Conservation (phyloP, 2,329 filamentous ascomycete genomes). For the Colletotrichum scovillei region DNA sequence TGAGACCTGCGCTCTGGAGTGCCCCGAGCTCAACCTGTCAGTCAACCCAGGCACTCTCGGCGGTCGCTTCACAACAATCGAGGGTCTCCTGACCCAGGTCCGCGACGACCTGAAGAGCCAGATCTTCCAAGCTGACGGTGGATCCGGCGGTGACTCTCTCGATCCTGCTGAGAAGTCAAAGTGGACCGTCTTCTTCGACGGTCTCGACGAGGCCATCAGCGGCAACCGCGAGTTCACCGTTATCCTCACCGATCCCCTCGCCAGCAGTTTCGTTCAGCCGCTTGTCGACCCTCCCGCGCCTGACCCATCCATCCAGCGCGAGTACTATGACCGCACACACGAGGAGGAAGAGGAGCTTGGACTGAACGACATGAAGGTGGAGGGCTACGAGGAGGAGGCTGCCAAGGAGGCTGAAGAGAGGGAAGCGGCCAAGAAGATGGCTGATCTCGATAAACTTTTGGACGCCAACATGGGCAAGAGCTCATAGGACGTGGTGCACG, state of each 20-base stretch:
- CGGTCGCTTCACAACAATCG: conserved; percentile 95
- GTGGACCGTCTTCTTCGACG: conserved; percentile 86
- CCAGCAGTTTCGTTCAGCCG: conserved; percentile 94
- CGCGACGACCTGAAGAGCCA: conserved; percentile 88
- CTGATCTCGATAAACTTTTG: conserved; percentile 33
- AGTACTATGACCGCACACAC: conserved; percentile 87
- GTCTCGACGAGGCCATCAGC: conserved; percentile 80
- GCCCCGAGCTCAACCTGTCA: conserved; percentile 85
- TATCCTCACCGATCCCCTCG: conserved; percentile 87
- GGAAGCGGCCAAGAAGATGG: conserved; percentile 35
- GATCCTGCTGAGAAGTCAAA: conserved; percentile 70
- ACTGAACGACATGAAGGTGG: conserved; percentile 90
- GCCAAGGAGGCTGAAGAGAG: conserved; percentile 36
- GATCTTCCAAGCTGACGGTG: conserved; percentile 80
- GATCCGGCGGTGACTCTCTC: conserved; percentile 78
- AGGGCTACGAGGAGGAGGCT: conserved; percentile 78
- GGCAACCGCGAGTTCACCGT: conserved; percentile 86
- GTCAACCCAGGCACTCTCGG: conserved; percentile 95
- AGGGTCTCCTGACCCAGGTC: conserved; percentile 92
- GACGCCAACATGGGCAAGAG: conserved; percentile 34
- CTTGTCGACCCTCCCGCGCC: conserved; percentile 76
- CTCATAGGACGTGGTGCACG: background rate
- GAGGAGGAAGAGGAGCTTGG: conserved; percentile 96
- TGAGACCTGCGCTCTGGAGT: conserved; percentile 88
- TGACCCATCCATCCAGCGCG: conserved; percentile 83